Evolutionary conservation across 352 stramenopile species (phyloP).

Genomic region (Blastocystis sp.): DNA sequence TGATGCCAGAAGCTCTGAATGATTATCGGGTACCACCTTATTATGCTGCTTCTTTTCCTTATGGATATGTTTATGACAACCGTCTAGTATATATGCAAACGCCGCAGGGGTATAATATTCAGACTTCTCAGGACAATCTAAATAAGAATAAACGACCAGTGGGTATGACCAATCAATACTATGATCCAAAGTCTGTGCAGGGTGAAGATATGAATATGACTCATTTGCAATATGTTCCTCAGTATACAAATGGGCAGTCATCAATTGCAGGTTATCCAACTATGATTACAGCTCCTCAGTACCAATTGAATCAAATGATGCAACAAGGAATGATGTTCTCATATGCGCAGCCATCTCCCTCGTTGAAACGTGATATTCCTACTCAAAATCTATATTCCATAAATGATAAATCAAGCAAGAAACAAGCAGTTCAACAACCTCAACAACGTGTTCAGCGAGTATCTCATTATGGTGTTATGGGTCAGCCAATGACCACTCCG

Average conservation of each 20-base stretch:
- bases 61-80: not conserved
- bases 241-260: not conserved
- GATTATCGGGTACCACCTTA: not conserved
- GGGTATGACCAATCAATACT: not conserved
- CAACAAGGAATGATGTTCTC: conserved; percentile 1
- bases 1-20: not conserved
- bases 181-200: not conserved
- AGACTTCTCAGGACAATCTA: not conserved
- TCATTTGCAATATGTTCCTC: not conserved
- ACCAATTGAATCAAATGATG: not conserved
- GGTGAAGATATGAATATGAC: not conserved
- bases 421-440: not conserved
- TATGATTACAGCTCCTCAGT: not conserved
- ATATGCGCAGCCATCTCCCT: not conserved
- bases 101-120: not conserved
- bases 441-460: not conserved
- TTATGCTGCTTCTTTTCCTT: conserved; percentile 6
- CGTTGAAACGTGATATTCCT: not conserved
- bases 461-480: not conserved
- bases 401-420: conserved; percentile 8
- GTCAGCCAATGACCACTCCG: not conserved
- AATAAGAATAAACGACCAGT: not conserved
- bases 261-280: not conserved
- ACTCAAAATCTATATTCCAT: not conserved
- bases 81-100: conserved; percentile 10